Base-by-base conservation (phyloP, 257 asterid species). In the Lycium barbarum region DNA sequence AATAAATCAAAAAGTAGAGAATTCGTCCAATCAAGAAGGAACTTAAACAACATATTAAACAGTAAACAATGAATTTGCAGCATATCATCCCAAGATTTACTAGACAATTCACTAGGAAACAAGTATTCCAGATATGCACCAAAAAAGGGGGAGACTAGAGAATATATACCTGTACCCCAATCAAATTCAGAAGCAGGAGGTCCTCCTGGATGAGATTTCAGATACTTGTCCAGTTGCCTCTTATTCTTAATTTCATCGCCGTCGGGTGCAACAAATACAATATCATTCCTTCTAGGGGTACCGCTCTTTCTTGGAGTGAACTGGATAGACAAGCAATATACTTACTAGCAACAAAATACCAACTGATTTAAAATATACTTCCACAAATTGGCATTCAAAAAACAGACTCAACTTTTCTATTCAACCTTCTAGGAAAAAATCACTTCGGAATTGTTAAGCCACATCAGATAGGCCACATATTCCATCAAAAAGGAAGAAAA, bases 151-250 rank as follows among this genome's bases (percentile, higher is more conserved):
- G 79, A 38, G 26, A 68, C 15, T 68, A 15, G 26, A 70, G 79
- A 70, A 70, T 11, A 38, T 38, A 38, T 68, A 38, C 79, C 79
- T 70, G 54, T 70, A 70, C 79, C 54, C 54, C 79, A 70, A 70
- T 70, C 6, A 70, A 70, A 70, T 70, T 17, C 79, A 40, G 54
- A 70, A 4, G 79, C 54, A 70, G 35, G 54, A 38, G 79, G 79
- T 40, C 33, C 79, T 70, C 78, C 54, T 38, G 79, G 79, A 70
- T 70, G 79, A 17, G 54, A 40, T 70, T 70, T 70, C 54, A 70
- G 79, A 70, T 70, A 70, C 79, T 70, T 70, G 53, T 70, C 79
- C 3, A 38, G 49, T 40, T 70, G 79, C 54, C 53, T 70, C 33
- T 70, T 70, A n/a, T 17, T 70, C 54, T 38, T 70, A 70, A 38